phyloP scores from a whole-genome alignment of 805 yeast species.

The Metschnikowia similis region DNA sequence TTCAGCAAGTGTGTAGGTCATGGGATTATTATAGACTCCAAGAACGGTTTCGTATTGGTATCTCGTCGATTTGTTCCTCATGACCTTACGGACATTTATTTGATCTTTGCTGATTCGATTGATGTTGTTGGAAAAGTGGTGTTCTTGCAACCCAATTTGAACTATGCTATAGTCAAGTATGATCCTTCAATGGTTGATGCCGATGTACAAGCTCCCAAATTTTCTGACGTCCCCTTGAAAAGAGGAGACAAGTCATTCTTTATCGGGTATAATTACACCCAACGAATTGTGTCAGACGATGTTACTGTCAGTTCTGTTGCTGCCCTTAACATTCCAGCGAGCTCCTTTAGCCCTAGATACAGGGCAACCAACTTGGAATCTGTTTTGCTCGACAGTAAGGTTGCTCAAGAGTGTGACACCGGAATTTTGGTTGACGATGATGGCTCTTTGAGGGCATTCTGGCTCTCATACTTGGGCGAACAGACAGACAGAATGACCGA shows the following conservation, averaged over 20 bases:
- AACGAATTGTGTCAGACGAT: conserved; percentile 66
- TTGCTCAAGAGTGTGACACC: conserved; percentile 69
- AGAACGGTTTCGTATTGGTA: conserved; percentile 71
- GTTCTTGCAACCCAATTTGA: conserved; percentile 83
- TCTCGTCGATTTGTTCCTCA: conserved; percentile 80
- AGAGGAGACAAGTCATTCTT: conserved; percentile 78
- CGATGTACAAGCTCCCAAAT: conserved; percentile 63
- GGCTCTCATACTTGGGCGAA: conserved; percentile 84
- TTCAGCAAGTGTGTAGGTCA: conserved; percentile 57
- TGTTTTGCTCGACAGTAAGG: conserved; percentile 65
- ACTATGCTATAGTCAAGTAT: conserved; percentile 78
- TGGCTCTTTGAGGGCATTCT: conserved; percentile 78
- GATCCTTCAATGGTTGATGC: conserved; percentile 74
- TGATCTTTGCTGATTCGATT: conserved; percentile 82
- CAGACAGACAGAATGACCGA: conserved; percentile 51
- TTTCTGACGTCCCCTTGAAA: conserved; percentile 51
- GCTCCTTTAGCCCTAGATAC: conserved; percentile 68
- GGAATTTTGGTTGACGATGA: conserved; percentile 75
- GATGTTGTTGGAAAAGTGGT: conserved; percentile 75
- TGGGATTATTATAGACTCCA: conserved; percentile 81
- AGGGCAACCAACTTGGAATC: conserved; percentile 83
- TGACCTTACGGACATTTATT: conserved; percentile 68
- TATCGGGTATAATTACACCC: conserved; percentile 71
- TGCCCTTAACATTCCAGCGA: conserved; percentile 67
- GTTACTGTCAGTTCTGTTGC: conserved; percentile 76